Conservation (phyloP, 441 rosid species). For the Eruca vesicaria region DNA sequence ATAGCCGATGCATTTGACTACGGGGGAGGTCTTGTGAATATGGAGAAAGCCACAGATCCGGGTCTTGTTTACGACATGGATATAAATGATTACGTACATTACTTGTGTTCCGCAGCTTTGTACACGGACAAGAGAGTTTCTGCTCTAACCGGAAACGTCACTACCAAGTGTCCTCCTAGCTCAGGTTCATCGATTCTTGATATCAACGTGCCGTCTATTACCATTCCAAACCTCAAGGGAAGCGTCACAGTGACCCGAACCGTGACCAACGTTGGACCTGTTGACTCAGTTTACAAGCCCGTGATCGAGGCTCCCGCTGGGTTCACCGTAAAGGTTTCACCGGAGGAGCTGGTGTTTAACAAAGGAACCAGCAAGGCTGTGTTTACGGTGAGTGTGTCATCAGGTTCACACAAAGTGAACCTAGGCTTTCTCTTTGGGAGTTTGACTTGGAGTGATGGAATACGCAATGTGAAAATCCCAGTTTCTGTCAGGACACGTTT, state of each 20-base stretch:
- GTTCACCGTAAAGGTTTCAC: slow-evolving; percentile 16
- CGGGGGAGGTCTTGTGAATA: slow-evolving; percentile 57
- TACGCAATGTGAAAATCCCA: slow-evolving; percentile 18
- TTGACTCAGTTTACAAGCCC: slow-evolving; percentile 20
- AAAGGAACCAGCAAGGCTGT: neutral
- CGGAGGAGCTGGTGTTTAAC: slow-evolving; percentile 1
- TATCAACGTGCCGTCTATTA: slow-evolving; percentile 52
- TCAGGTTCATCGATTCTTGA: slow-evolving; percentile 38
- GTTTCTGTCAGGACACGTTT: slow-evolving; percentile 39
- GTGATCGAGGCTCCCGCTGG: slow-evolving; percentile 24
- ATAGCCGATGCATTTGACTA: slow-evolving; percentile 49
- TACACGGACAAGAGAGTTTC: slow-evolving; percentile 37
- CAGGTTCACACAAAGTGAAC: neutral
- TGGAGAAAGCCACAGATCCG: slow-evolving; percentile 49
- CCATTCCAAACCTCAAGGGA: slow-evolving; percentile 36
- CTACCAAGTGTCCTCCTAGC: slow-evolving; percentile 34
- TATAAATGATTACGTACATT: slow-evolving; percentile 29
- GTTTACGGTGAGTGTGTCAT: slow-evolving; percentile 24
- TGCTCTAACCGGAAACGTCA: slow-evolving; percentile 18
- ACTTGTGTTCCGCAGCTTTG: slow-evolving; percentile 46
- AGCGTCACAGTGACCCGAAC: slow-evolving; percentile 25
- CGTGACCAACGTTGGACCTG: slow-evolving; percentile 44
- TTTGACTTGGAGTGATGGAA: slow-evolving; percentile 33
- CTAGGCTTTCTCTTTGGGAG: slow-evolving; percentile 25
- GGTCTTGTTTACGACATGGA: slow-evolving; percentile 55